Evolutionary conservation across 108 stramenopile species (phyloP), one percentile per base, ranked within the genome.

Genomic region (Cyclotella baltica): DNA sequence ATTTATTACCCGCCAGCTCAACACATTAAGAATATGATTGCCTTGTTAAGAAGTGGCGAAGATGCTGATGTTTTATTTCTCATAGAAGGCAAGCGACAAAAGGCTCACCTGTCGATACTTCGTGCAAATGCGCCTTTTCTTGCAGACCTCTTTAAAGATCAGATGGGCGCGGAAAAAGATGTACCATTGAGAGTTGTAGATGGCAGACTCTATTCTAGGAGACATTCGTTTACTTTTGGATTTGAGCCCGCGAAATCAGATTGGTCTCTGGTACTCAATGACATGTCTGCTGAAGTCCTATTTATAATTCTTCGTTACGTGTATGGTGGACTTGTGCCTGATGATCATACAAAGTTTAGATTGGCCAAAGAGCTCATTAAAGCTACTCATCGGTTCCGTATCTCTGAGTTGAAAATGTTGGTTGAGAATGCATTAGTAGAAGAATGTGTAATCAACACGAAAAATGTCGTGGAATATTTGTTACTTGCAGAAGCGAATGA

Each of bases 341-440:
- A 47, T 43, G 20, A 23, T 11, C 6, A 28, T 13, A 46, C 19
- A 20, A 48, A 47, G 37, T 9, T 40, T 20, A 50, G 33, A 34
- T 19, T 51, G 6, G 59, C 11, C 0, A 73, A 47, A 62, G 72
- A 73, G 4, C 25, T 62, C 10, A 73, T 73, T 35, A 35, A 62
- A 1, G 59, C 61, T 11, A 27, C 72, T 29, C 9, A 73, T 37
- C n/a, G 56, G 18, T 73, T 28, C 50, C 43, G 37, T 6, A 1
- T 73, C 1, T 25, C 38, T 38, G 72, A 51, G 2, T 43, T 73
- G 58, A 73, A 73, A 40, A 62, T 73, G 40, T 22, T 37, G n/a
- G 72, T 73, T 1, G 72, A 62, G 48, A 50, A 40, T 31, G 29
- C 61, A 22, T 29, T 73, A 27, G 61, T 73, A 2, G 48, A 36